Evolutionary conservation across 2,329 filamentous ascomycete species (phyloP), one percentile per base, ranked within the genome.

Genomic region (Stachybotrys chlorohalonatus): DNA sequence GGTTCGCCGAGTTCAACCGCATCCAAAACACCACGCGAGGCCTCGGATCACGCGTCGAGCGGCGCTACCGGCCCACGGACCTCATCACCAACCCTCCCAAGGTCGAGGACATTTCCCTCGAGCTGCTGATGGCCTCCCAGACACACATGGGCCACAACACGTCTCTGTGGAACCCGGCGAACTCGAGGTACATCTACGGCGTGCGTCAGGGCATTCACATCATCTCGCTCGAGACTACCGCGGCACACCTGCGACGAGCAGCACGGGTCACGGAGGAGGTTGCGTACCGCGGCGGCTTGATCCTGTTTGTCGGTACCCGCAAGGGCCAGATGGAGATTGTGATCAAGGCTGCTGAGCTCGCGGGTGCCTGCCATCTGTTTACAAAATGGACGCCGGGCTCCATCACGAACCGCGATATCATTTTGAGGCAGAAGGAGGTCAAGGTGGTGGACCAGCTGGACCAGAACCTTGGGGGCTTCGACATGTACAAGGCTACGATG

Each of bases 141-240:
- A 84, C 84, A 54, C 91, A 96, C 73, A 84, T 97, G 70, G 94
- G 94, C 59, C 94, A 99, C 74, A 83, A 89, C 65, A 93, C 88
- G 0, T 89, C 89, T 58, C 80, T 92, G 52, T 99, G 94, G 94
- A 95, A 99, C 73, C 92, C 94, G 11, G 86, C 84, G 53, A 99
- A 97, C 75, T 86, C 91, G 60, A 83, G 89, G 61, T 97, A 97
- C 74, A 97, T 99, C 68, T 92, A 89, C 69, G 94, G 94, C 63
- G 83, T 95, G 58, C 82, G 94, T 49, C 82, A 94, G 62, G 90
- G 88, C 15, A 86, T 95, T 57, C 93, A 96, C 73, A 91, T 99
- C 68, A 96, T 99, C 70, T 88, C 87, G 9, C 84, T 97, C 4
- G 94, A 99, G 68, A 81, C 84, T 57, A 97, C 89, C 36, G 90